Percentiles rank a stretch among this genome's conserved stretches.
Conservation (phyloP, 1,284 basidiomycete species). For the Puccinia horiana region DNA sequence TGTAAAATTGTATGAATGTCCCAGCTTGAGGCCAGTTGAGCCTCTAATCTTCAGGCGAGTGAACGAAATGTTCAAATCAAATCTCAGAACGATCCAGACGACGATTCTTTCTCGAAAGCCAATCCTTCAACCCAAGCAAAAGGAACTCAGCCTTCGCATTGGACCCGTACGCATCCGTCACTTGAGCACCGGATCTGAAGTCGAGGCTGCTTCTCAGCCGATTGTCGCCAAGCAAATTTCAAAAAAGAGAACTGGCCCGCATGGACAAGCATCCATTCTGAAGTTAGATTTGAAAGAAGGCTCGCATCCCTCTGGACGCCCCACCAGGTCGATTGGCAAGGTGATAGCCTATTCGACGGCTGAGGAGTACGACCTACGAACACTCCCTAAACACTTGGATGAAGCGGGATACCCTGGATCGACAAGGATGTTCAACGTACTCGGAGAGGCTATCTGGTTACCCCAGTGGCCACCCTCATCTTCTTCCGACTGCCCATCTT, state of each 20-base stretch:
- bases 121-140: neutral
- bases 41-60: neutral
- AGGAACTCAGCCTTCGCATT: neutral
- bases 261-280: constrained; percentile 42
- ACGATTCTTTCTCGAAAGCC: neutral
- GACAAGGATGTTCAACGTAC: constrained; percentile 35
- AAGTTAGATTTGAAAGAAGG: constrained; percentile 30
- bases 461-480: constrained; percentile 33
- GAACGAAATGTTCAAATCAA: neutral
- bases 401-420: constrained; percentile 16
- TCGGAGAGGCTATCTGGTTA: constrained; percentile 49
- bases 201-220: neutral
- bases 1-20: too few species aligned
- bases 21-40: neutral
- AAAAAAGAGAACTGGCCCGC: constrained; percentile 20
- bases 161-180: neutral
- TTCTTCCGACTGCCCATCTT: neutral
- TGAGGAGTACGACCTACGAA: constrained; percentile 42
- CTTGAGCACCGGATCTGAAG: neutral
- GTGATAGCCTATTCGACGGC: constrained; percentile 47
- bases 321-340: constrained; percentile 15
- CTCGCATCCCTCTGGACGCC: neutral
- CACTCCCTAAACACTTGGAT: constrained; percentile 27
- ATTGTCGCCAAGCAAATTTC: neutral
- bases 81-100: neutral